Evolutionary conservation across 129 eudicot genomes (phyloP), one percentile per base, ranked within the genome.

Genomic region (Flaveria ramosissima): DNA sequence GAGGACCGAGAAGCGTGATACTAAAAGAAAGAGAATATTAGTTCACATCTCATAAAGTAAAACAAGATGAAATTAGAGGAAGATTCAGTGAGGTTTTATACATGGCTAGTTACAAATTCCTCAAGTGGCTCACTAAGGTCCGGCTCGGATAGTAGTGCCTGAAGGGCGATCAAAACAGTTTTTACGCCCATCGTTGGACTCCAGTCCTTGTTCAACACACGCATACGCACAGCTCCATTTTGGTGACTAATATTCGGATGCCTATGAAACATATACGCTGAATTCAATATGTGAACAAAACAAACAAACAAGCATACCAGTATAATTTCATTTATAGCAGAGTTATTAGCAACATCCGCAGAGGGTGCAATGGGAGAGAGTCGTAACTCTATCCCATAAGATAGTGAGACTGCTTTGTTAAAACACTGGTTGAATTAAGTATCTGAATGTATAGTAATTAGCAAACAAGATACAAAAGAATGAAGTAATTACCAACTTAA

Each of bases 221-320:
- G 27, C 74, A 68, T 24, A 21, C 68, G 60, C 14, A 68, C 21
- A 0, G 57, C 68, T n/a, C 81, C 81, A 16, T 16, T 53, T 66
- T 42, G 45, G 42, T 64, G 71, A 47, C 81, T 41, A 4, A 77
- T 39, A 16, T 77, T 77, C 0, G 75, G 81, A 77, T 77, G 81
- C 81, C 81, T 65, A n/a, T 20, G 61, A 56, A 76, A 26, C 65
- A 27, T 62, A 62, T 62, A 76, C 48, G 51, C 6, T 56, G 20
- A 26, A 47, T 23, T 64, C 7, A 26, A 19, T 21, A 48, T 46
- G 32, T 55, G 17, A 72, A 26, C 47, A 57, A 4, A 32, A 32
- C 39, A 32, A 32, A 32, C 39, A 32, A 32, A 32, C 39, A 4
- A 32, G 5, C 39, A 32, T 32, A 32, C 39, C 39, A 32, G 39